Conservation (phyloP, 495 filamentous ascomycete species). For the Penicillium robsamsonii region DNA sequence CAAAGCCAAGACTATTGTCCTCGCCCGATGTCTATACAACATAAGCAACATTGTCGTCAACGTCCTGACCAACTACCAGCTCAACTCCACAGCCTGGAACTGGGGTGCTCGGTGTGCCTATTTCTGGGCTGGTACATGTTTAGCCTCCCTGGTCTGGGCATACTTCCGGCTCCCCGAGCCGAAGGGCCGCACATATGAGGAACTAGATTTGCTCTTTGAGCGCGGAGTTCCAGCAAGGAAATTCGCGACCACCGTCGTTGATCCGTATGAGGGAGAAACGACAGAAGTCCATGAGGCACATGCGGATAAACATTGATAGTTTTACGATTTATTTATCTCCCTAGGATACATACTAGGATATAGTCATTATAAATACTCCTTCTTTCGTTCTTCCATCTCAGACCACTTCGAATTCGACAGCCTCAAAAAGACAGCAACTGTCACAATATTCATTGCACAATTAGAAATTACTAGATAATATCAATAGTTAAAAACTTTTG, state of each 20-base stretch:
- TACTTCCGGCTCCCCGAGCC: slow-evolving; percentile 70
- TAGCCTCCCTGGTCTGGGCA: slow-evolving; percentile 60
- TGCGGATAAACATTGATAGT: slow-evolving; percentile 8
- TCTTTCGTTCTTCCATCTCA: background rate
- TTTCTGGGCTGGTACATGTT: slow-evolving; percentile 66
- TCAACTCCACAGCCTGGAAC: slow-evolving; percentile 64
- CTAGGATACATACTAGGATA: background rate
- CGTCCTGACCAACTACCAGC: slow-evolving; percentile 64
- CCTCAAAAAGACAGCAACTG: background rate
- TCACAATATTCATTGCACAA: background rate
- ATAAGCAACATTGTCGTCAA: slow-evolving; percentile 60
- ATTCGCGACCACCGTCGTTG: slow-evolving; percentile 11
- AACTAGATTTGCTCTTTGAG: slow-evolving; percentile 47
- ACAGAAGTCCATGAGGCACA: slow-evolving; percentile 10
- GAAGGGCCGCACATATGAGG: slow-evolving; percentile 59
- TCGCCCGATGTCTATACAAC: slow-evolving; percentile 65
- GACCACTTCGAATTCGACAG: background rate
- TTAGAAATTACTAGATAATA: background rate
- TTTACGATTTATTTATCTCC: background rate
- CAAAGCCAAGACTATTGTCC: slow-evolving; percentile 64
- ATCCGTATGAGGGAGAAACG: slow-evolving; percentile 15
- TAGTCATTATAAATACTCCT: background rate
- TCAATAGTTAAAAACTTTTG: too few relatives aligned
- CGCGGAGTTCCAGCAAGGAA: slow-evolving; percentile 47
- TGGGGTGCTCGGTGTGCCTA: slow-evolving; percentile 66